Base-by-base conservation (phyloP, 2,329 filamentous ascomycete genomes). In the Pyrenophora teres region DNA sequence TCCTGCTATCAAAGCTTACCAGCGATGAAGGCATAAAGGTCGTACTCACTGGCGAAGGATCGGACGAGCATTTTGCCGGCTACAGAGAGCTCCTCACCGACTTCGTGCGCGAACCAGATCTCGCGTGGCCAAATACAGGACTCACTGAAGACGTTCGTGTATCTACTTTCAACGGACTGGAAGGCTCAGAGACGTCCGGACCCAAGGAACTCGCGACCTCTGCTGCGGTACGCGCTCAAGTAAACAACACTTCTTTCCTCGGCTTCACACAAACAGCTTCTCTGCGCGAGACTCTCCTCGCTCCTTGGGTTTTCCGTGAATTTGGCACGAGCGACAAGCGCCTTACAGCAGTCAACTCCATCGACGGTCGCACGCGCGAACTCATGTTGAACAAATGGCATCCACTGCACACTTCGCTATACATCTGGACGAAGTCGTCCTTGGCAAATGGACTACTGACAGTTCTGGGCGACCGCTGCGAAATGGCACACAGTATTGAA, bases 41-140 rank as follows among this genome's bases (percentile, higher is more conserved):
- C 4, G 77, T 85, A 2, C 68, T 85, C 3, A 83, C 80, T 0
- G 77, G 76, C 18, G 79, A 82, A 59, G 80, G 80, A 4, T 68
- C 79, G 7, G 82, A 84, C 54, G 82, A 84, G 68, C 74, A 78
- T 43, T 84, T 84, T 60, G 77, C 72, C 2, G 82, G 82, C 25
- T 85, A 84, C 54, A 67, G 73, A 0, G 68, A 74, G 40, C 80
- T 79, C 47, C 60, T 75, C 0, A 67, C 74, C 0, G 80, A 83
- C 45, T 77, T 76, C 45, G 71, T 85, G 2, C 73, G 76, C 9
- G 81, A 83, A 57, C 60, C 75, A 1, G 82, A 84, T 56, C 40
- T 40, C 16, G 46, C 62, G 18, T 60, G 43, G 51, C 56, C 57
- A 1, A 39, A 40, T 8, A 45, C 47, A 3, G 40, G 36, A 0